These are phyloP conservation scores for Pichia scutulata DNA, from an alignment of 805 yeast species.

Conservation along the genomic window DNA sequence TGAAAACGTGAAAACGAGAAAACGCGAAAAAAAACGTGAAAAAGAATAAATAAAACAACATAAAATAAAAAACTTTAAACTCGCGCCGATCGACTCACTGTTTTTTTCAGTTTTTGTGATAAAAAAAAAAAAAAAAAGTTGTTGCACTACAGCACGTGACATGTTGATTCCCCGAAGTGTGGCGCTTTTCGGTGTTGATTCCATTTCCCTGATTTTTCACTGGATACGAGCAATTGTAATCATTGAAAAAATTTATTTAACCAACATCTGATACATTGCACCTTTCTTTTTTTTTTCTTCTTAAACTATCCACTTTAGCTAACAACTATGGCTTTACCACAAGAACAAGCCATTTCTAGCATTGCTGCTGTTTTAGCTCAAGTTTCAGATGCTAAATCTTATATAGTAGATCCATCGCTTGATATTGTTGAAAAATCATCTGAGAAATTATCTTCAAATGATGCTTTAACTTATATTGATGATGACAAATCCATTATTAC, in stretches of 20 bases:
- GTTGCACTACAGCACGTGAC: neutral
- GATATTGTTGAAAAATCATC: neutral
- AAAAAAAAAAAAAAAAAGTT: too few relatives aligned
- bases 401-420: conserved; percentile 7
- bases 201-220: neutral
- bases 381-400: conserved; percentile 6
- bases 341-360: conserved; percentile 5
- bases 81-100: too few relatives aligned
- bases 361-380: conserved; percentile 5
- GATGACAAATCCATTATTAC: conserved; percentile 27
- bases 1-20: too few relatives aligned
- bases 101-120: too few relatives aligned
- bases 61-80: too few relatives aligned
- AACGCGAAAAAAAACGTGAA: too few relatives aligned
- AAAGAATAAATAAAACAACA: too few relatives aligned
- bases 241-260: neutral
- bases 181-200: neutral
- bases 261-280: neutral
- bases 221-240: neutral
- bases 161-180: neutral
- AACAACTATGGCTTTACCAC: conserved; percentile 4
- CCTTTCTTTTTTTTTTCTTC: neutral
- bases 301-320: neutral
- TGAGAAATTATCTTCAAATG: conserved; percentile 34
- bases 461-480: conserved; percentile 42